phyloP scores from a whole-genome alignment of 1,284 basidiomycete species.

The Cryptococcus sp. region DNA sequence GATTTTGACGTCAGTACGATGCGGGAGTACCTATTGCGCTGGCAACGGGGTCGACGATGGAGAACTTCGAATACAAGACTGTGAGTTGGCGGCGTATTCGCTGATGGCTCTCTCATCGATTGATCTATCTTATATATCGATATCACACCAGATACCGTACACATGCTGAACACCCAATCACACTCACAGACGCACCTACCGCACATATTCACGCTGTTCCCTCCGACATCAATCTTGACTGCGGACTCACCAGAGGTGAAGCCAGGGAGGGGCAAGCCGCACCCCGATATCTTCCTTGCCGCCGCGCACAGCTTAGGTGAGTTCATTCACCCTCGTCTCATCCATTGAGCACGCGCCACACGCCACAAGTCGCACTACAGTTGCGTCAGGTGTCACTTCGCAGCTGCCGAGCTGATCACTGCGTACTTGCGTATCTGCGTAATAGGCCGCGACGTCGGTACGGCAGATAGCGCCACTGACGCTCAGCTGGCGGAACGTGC shows the following conservation, averaged over 20 bases:
- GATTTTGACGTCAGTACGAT: conserved; percentile 31
- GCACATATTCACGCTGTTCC: conserved; percentile 51
- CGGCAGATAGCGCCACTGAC: conserved; percentile 34
- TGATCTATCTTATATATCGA: background rate
- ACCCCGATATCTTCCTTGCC: conserved; percentile 53
- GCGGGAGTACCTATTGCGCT: conserved; percentile 52
- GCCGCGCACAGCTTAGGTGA: conserved; percentile 50
- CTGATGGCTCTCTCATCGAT: background rate
- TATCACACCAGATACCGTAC: background rate
- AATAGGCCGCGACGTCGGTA: conserved; percentile 47
- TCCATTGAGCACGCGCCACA: too few relatives aligned
- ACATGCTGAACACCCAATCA: background rate
- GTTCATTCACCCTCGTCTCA: background rate
- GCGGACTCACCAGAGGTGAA: conserved; percentile 48
- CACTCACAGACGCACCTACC: conserved; percentile 46
- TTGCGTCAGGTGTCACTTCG: background rate
- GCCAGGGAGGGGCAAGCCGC: conserved; percentile 50
- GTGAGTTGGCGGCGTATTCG: conserved; percentile 24
- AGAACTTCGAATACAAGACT: conserved; percentile 46
- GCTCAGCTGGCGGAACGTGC: conserved; percentile 41
- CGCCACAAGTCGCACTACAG: too few relatives aligned
- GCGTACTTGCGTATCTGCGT: background rate
- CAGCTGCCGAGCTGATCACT: background rate
- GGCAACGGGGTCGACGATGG: conserved; percentile 49
- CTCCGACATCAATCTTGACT: conserved; percentile 45